These are phyloP conservation scores for Cucumis hystrix DNA, from an alignment of 306 rosid species.

Conservation along the genomic window DNA sequence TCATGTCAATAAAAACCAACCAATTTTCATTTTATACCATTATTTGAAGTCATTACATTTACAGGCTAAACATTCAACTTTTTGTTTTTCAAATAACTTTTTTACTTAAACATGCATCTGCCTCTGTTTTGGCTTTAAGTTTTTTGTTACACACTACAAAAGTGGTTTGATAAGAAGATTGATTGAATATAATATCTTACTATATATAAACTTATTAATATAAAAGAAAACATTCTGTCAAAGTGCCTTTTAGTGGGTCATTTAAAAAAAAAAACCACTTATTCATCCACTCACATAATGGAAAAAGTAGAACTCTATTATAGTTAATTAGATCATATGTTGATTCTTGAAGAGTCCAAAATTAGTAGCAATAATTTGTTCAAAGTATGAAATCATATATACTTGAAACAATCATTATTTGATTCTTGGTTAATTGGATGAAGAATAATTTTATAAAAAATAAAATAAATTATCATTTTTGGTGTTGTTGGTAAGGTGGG, in stretches of 20 bases:
- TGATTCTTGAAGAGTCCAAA: not conserved
- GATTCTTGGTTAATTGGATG: not conserved
- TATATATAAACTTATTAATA: not conserved
- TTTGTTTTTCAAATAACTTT: too few species aligned
- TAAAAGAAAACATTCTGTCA: not conserved
- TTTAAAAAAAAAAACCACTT: not conserved
- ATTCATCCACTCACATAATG: not conserved
- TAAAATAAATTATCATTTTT: too few species aligned
- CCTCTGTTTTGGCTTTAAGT: not conserved
- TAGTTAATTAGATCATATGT: not conserved
- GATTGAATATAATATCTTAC: not conserved
- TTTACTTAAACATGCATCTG: too few species aligned
- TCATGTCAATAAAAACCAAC: too few species aligned
- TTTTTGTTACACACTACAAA: not conserved
- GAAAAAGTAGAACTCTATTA: not conserved
- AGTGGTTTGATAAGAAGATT: not conserved
- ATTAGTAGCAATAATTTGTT: too few species aligned
- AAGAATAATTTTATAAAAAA: not conserved
- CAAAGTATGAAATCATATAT: not conserved
- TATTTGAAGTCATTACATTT: too few species aligned
- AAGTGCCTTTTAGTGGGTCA: not conserved
- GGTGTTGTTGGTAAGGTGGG: too few species aligned
- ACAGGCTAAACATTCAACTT: too few species aligned
- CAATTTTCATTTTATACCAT: too few species aligned
- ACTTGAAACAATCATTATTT: not conserved